Evolutionary conservation across 2,329 filamentous ascomycete species (phyloP).

Genomic region (Penicillium oxalicum): DNA sequence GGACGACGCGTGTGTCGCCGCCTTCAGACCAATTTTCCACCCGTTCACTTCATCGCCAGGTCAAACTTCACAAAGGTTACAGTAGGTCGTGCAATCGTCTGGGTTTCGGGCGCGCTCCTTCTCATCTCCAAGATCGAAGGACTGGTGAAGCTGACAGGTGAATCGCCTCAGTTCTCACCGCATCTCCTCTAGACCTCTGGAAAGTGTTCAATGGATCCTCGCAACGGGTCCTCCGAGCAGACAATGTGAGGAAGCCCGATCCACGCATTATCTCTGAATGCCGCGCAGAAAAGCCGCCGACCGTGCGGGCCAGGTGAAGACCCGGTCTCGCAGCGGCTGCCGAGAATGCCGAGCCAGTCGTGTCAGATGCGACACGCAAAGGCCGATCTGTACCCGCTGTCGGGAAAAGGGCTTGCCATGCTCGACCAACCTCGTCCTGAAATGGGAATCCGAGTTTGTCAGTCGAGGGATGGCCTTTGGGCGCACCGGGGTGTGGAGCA

Average conservation of each 20-base stretch:
- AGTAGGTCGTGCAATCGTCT: too few species aligned
- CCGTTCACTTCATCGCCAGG: too few species aligned
- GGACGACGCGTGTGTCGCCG: not conserved
- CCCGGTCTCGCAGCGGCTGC: conserved; percentile 38
- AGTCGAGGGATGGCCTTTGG: conserved; percentile 41
- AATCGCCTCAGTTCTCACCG: too few species aligned
- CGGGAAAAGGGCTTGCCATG: conserved; percentile 31
- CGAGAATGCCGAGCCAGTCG: conserved; percentile 37
- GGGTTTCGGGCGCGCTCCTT: too few species aligned
- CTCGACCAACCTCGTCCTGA: conserved; percentile 32
- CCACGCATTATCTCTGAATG: conserved; percentile 20
- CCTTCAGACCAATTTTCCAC: not conserved
- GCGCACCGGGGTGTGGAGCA: conserved; percentile 39
- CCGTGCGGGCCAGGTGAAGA: conserved; percentile 32
- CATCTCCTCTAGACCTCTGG: not conserved
- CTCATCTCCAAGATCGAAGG: too few species aligned
- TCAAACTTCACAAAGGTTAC: too few species aligned
- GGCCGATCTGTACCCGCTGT: conserved; percentile 36
- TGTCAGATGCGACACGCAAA: conserved; percentile 38
- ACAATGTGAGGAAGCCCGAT: conserved; percentile 22
- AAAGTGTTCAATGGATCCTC: conserved; percentile 1
- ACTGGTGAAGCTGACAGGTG: too few species aligned
- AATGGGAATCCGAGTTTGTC: conserved; percentile 38
- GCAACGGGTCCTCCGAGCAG: conserved; percentile 4
- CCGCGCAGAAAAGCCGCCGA: conserved; percentile 34